phyloP scores from a whole-genome alignment of 805 yeast species.

The Candida odintsovae region DNA sequence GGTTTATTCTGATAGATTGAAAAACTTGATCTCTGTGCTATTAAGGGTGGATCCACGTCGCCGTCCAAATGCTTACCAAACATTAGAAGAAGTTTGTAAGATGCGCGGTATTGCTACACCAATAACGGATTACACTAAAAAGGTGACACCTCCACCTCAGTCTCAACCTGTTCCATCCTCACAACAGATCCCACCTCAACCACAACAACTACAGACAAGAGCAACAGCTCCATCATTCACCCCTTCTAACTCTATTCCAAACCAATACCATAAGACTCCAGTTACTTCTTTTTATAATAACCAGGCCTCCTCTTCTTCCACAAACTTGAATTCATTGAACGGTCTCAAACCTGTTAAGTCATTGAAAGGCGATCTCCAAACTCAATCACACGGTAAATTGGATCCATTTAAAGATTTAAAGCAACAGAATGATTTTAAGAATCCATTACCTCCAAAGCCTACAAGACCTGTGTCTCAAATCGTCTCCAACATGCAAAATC shows the following conservation, averaged over 20 bases:
- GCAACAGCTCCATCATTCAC: conserved; percentile 1
- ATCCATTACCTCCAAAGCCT: conserved; percentile 15
- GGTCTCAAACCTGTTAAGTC: background rate
- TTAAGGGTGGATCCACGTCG: conserved; percentile 60
- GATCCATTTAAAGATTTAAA: conserved; percentile 8
- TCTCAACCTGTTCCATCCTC: background rate
- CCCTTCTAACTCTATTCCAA: background rate
- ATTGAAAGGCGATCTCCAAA: background rate
- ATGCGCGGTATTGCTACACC: conserved; percentile 49
- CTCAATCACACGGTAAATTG: background rate
- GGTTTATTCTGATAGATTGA: conserved; percentile 53
- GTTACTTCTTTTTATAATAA: background rate
- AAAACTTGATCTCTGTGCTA: conserved; percentile 55
- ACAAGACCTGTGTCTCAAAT: conserved; percentile 14
- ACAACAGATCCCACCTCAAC: background rate
- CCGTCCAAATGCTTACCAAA: conserved; percentile 70
- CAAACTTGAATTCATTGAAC: background rate
- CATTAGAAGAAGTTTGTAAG: conserved; percentile 59
- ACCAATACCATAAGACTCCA: background rate
- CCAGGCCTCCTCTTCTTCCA: background rate
- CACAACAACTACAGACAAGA: conserved; percentile 4
- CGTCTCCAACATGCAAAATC: conserved; percentile 5
- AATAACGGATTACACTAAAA: conserved; percentile 31
- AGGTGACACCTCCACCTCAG: conserved; percentile 11
- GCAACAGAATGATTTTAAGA: background rate